phyloP scores from a whole-genome alignment of 345 rosid genomes.

The Eucalyptus victrix region DNA sequence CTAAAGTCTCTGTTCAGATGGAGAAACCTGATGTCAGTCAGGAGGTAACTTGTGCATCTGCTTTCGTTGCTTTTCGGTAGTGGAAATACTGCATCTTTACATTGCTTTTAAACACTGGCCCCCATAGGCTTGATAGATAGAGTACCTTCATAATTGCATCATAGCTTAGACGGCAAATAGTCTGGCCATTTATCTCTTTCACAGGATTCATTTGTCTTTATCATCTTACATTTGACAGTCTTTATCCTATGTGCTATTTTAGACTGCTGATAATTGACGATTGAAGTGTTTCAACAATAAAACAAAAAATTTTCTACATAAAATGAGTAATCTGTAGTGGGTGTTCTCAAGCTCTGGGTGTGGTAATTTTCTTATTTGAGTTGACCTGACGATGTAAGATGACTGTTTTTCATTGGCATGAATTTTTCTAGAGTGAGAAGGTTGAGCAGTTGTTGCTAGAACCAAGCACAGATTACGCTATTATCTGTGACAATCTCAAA shows the following conservation, averaged over 20 bases:
- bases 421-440: conserved; percentile 50
- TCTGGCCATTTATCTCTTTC: background rate
- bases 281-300: background rate
- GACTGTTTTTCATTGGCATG: background rate
- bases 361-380: background rate
- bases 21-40: conserved; percentile 73
- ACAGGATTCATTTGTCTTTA: background rate
- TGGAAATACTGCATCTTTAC: background rate
- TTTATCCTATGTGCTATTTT: background rate
- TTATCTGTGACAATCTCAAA: conserved; percentile 57
- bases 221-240: background rate
- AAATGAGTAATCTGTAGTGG: background rate
- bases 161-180: background rate
- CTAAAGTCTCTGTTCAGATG: conserved; percentile 50
- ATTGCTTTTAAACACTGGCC: background rate
- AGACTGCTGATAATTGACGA: background rate
- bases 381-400: background rate
- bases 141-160: background rate
- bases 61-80: background rate
- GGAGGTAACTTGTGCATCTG: conserved; percentile 43
- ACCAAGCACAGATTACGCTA: conserved; percentile 34
- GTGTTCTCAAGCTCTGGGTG: background rate
- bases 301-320: background rate
- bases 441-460: conserved; percentile 64
- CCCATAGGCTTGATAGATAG: background rate